These are phyloP conservation scores for Aspergillus panamensis DNA, from an alignment of 495 filamentous ascomycete genomes.

Conservation along the genomic window DNA sequence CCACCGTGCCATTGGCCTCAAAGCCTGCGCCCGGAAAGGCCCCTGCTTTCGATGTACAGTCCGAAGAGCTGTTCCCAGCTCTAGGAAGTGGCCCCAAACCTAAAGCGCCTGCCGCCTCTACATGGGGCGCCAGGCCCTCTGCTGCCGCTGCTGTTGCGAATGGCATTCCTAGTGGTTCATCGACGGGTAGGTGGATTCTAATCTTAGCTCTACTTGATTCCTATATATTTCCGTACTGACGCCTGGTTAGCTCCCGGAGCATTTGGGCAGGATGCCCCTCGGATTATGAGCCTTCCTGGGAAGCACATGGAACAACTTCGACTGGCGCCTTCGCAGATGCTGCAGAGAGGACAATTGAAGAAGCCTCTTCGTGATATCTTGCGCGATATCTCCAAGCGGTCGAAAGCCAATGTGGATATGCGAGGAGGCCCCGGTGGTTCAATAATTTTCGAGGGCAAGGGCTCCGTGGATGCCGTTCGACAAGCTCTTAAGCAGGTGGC, in stretches of 20 bases:
- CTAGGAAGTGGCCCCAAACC: constrained; percentile 72
- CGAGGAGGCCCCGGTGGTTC: constrained; percentile 60
- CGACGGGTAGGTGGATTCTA: constrained; percentile 35
- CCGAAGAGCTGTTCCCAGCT: constrained; percentile 86
- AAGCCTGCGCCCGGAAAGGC: constrained; percentile 45
- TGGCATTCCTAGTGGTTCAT: constrained; percentile 48
- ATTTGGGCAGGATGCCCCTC: constrained; percentile 41
- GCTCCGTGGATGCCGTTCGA: constrained; percentile 70
- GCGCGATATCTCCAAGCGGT: constrained; percentile 81
- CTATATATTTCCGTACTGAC: not conserved
- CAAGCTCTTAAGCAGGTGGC: constrained; percentile 84
- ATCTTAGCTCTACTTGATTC: not conserved
- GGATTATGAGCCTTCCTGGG: constrained; percentile 67
- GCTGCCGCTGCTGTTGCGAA: constrained; percentile 58
- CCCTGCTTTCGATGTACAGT: constrained; percentile 67
- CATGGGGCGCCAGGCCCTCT: constrained; percentile 63
- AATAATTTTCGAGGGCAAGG: constrained; percentile 75
- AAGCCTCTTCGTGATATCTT: constrained; percentile 76
- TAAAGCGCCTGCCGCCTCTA: constrained; percentile 55
- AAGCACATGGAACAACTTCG: constrained; percentile 72
- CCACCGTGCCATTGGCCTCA: constrained; percentile 26
- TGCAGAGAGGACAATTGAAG: constrained; percentile 71
- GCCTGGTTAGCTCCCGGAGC: constrained; percentile 2
- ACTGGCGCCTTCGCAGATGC: constrained; percentile 67
- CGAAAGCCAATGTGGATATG: constrained; percentile 80